Conservation (phyloP, 2,329 filamentous ascomycete genomes). For the Fusarium ambrosium region DNA sequence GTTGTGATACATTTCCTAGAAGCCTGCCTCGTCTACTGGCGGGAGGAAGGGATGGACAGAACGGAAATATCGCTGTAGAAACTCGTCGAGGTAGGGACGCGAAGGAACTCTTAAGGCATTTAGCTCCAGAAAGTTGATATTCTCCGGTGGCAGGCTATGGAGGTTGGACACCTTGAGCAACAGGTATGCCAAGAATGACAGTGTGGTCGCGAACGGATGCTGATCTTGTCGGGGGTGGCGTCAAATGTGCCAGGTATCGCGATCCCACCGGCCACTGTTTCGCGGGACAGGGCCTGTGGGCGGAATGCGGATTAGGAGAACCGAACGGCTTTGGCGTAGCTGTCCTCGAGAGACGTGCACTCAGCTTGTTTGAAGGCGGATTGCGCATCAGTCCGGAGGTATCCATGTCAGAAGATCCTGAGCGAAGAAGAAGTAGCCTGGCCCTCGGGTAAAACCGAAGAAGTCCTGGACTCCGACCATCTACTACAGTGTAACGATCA, state of each 20-base stretch:
- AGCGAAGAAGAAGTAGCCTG: background rate
- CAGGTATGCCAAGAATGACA: background rate
- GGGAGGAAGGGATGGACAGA: too few species aligned
- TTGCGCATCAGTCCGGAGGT: background rate
- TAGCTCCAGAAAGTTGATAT: background rate
- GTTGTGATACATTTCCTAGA: background rate
- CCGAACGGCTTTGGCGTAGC: background rate
- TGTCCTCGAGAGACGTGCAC: background rate
- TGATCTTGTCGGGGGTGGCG: background rate
- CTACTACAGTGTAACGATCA: background rate
- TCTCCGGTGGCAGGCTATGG: background rate
- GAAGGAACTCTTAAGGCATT: background rate
- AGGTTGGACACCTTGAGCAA: background rate
- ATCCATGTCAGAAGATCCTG: background rate
- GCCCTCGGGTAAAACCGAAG: background rate
- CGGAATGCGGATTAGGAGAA: background rate
- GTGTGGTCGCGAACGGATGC: background rate
- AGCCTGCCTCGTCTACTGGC: too few species aligned
- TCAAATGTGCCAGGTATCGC: background rate
- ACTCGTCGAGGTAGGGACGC: too few species aligned
- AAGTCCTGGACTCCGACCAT: background rate
- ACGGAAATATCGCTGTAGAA: too few species aligned
- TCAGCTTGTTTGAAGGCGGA: background rate
- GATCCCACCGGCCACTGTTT: background rate
- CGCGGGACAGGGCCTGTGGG: background rate